These are phyloP conservation scores for Mycena galopus DNA, from an alignment of 768 basidiomycete genomes.

Conservation along the genomic window DNA sequence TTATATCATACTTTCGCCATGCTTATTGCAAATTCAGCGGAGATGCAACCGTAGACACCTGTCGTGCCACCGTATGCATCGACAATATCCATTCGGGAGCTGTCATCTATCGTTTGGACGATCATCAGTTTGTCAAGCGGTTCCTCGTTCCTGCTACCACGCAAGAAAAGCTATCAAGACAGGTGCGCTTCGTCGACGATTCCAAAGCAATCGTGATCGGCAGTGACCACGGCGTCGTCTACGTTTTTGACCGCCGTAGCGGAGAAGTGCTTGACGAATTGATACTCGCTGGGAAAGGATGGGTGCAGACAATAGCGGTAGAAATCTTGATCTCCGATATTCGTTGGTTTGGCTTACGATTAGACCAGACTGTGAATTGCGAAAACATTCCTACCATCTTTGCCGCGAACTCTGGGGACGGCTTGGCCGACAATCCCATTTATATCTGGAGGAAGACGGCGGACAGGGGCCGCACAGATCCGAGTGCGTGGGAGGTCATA, in stretches of 20 bases:
- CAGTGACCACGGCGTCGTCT: constrained; percentile 33
- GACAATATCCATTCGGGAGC: constrained; percentile 1
- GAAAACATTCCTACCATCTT: neutral
- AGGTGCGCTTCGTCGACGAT: constrained; percentile 25
- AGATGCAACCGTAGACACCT: neutral
- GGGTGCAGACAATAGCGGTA: constrained; percentile 13
- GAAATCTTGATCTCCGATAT: neutral
- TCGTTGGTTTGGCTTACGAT: neutral
- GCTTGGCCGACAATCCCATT: neutral
- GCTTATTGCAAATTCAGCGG: neutral
- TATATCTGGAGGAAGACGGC: neutral
- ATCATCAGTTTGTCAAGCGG: neutral
- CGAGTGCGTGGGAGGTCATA: neutral
- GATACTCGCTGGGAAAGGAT: neutral
- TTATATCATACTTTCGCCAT: neutral
- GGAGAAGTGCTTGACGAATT: neutral
- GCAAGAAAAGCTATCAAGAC: constrained; percentile 10
- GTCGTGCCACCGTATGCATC: neutral
- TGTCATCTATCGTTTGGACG: constrained; percentile 1
- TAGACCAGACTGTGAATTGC: neutral
- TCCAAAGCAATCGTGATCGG: constrained; percentile 13
- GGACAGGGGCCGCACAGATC: neutral
- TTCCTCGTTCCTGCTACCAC: constrained; percentile 8
- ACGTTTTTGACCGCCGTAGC: constrained; percentile 27
- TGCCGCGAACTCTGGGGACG: neutral